phyloP scores from a whole-genome alignment of 129 eudicot species.

The carrot (Daucus carota) region DH1_v3.0 NC_030385.2:30197501-30198000 shows the following conservation, averaged over 20 bases:
- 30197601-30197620: constrained; percentile 64
- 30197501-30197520: neutral
- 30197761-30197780: constrained; percentile 80
- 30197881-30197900: constrained; percentile 59
- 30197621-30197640: constrained; percentile 55
- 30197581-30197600: constrained; percentile 62
- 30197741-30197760: constrained; percentile 67
- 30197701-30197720: constrained; percentile 80
- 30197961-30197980: constrained; percentile 75
- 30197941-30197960: constrained; percentile 67
- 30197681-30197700: constrained; percentile 77
- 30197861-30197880: constrained; percentile 72
- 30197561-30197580: constrained; percentile 18
- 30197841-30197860: constrained; percentile 66
- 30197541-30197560: neutral
- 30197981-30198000: constrained; percentile 68
- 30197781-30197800: constrained; percentile 73
- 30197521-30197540: constrained; percentile 2
- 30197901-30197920: constrained; percentile 61
- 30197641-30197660: constrained; percentile 62
- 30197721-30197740: constrained; percentile 65
- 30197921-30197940: constrained; percentile 74
- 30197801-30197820: constrained; percentile 74
- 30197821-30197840: constrained; percentile 58
- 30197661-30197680: constrained; percentile 73